Evolutionary conservation across 31 red algal species (phyloP), one percentile per base, ranked within the genome.

Genomic region (Odonthalia washingtoniensis): DNA sequence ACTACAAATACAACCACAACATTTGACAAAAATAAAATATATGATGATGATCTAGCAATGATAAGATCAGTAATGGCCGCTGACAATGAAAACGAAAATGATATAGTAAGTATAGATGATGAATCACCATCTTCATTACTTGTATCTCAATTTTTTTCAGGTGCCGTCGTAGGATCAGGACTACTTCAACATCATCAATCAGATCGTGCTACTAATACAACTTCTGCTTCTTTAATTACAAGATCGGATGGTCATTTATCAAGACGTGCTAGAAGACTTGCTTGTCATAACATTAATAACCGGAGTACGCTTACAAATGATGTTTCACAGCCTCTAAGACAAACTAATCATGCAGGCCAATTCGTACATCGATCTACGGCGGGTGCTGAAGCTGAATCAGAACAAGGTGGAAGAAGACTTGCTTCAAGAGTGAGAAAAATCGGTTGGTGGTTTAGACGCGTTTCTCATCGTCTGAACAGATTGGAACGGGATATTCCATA

Each of bases 391-490:
- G 12, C 49, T 9, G n/a, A n/a, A n/a, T 9, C 21, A 9, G 49
- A 57, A 57, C 12, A 57, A 14, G 49, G 21, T 57, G 12, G 12
- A 57, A 9, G 49, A 9, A 9, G 49, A 9, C 49, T 9, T 57
- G 49, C 21, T 21, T 57, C 49, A 57, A 57, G 49, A 57, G 49
- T 21, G 49, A 9, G 49, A 14, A 9, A 21, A 14, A 57, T 57
- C 49, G 12, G 49, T 21, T 57, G 49, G 49, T 57, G 49, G 49
- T 57, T 57, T 21, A 9, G 49, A 14, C 49, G 49, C 49, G 21
- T 57, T 21, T 57, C 49, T 57, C 49, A 57, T 57, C 49, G 49
- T n/a, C n/a, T n/a, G n/a, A n/a, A n/a, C n/a, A n/a, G n/a, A n/a
- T n/a, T n/a, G n/a, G n/a, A n/a, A n/a, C n/a, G n/a, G n/a, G n/a